Conservation (phyloP, 495 filamentous ascomycete species). For the Hypoxylon cercidicola region DNA sequence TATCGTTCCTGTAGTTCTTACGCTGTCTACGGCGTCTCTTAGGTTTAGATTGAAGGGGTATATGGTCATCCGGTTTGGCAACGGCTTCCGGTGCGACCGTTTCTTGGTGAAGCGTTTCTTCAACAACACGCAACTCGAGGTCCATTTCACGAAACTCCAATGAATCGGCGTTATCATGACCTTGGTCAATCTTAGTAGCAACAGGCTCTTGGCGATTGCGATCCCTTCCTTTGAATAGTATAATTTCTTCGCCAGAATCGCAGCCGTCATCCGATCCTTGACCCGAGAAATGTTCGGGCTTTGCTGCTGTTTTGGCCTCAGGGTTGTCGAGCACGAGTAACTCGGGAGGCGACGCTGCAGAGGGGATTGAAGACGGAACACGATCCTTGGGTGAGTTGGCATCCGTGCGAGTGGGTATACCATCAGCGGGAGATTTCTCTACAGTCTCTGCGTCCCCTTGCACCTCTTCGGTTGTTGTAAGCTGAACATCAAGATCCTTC, state of each 20-base stretch:
- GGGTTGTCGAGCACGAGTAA: neutral
- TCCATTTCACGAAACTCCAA: constrained; percentile 28
- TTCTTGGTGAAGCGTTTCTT: constrained; percentile 18
- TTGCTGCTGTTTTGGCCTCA: neutral
- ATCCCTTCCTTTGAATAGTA: constrained; percentile 70
- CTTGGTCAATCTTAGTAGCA: constrained; percentile 1
- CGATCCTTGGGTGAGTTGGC: neutral
- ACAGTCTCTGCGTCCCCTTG: neutral
- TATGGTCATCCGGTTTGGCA: constrained; percentile 18
- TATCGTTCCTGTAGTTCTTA: neutral
- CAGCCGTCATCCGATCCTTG: constrained; percentile 55
- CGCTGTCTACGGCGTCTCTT: constrained; percentile 5
- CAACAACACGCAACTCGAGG: constrained; percentile 17
- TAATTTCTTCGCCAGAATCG: constrained; percentile 72
- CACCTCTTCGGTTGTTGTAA: constrained; percentile 9
- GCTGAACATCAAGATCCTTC: constrained; percentile 42
- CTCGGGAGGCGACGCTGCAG: constrained; percentile 6
- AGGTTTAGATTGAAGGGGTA: constrained; percentile 26
- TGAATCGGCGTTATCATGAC: constrained; percentile 19
- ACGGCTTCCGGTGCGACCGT: constrained; percentile 3
- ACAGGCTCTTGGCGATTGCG: constrained; percentile 7
- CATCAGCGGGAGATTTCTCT: neutral
- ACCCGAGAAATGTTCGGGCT: neutral
- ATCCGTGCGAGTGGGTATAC: neutral
- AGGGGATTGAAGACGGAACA: neutral